phyloP scores from a whole-genome alignment of 331 rosid genomes.

The Acacia concinna region DNA sequence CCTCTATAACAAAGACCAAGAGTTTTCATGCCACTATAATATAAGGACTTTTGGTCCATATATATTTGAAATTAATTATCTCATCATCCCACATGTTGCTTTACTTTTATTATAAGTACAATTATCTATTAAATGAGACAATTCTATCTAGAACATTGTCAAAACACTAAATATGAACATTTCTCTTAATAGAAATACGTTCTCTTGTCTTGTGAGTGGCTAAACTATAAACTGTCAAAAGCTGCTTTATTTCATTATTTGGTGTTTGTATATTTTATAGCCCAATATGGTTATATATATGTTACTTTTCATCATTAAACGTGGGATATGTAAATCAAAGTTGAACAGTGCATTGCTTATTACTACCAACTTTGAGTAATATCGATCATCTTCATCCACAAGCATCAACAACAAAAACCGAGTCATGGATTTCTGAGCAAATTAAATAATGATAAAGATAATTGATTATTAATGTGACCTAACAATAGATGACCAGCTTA shows the following conservation, averaged over 20 bases:
- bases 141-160: no score
- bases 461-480: not conserved
- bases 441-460: not conserved
- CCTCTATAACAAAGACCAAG: no score
- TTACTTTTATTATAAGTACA: not conserved
- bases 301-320: slow-evolving; percentile 5
- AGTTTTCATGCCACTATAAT: no score
- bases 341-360: not conserved
- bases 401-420: not conserved
- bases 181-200: no score
- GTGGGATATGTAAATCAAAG: not conserved
- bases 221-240: no score
- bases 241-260: not conserved
- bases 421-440: not conserved
- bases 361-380: not conserved
- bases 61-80: no score
- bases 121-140: no score
- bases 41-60: not conserved
- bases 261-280: not conserved
- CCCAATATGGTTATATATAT: not conserved
- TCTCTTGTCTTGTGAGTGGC: no score
- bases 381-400: not conserved
- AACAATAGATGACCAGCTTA: not conserved
- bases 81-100: not conserved
- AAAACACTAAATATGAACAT: no score